A percentile compares a stretch with the other conserved stretches of the same genome.
phyloP scores from a whole-genome alignment of 495 filamentous ascomycete species.

The Diplogelasinospora grovesii region DNA sequence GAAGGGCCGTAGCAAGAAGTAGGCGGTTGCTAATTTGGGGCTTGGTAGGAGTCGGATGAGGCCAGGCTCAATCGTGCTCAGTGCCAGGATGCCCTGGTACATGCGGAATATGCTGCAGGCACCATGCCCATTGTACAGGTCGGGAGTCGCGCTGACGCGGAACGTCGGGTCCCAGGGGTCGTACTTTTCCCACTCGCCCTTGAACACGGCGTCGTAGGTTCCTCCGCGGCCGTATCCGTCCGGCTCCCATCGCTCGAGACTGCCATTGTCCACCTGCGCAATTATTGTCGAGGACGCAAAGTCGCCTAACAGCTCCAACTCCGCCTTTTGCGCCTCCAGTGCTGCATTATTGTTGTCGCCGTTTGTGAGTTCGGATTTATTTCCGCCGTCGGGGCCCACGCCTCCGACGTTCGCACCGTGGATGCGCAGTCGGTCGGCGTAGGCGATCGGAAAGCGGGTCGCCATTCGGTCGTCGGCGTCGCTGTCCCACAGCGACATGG shows the following conservation, averaged over 20 bases:
- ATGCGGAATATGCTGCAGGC: conserved; percentile 84
- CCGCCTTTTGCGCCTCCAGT: conserved; percentile 17
- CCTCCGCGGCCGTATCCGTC: conserved; percentile 65
- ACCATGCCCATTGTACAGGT: conserved; percentile 82
- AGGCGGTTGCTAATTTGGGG: conserved; percentile 73
- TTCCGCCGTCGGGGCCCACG: conserved; percentile 23
- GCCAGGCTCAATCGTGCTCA: conserved; percentile 72
- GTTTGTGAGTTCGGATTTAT: conserved; percentile 22
- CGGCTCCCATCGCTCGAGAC: conserved; percentile 84
- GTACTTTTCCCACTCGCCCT: conserved; percentile 78
- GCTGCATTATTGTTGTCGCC: conserved; percentile 15
- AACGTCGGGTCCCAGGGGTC: conserved; percentile 79
- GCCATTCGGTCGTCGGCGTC: conserved; percentile 53
- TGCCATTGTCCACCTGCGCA: conserved; percentile 81
- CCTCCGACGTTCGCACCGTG: conserved; percentile 38
- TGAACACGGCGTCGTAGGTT: conserved; percentile 69
- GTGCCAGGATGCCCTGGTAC: conserved; percentile 82
- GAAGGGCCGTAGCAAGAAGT: conserved; percentile 83
- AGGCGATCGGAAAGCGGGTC: conserved; percentile 61
- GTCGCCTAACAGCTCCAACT: conserved; percentile 37
- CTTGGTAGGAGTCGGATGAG: conserved; percentile 81
- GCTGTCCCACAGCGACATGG: conserved; percentile 80
- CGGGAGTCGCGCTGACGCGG: conserved; percentile 63
- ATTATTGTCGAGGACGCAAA: conserved; percentile 41
- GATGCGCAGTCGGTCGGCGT: conserved; percentile 82